Conservation (phyloP, 306 rosid genomes). For the Malus asiatica region DNA sequence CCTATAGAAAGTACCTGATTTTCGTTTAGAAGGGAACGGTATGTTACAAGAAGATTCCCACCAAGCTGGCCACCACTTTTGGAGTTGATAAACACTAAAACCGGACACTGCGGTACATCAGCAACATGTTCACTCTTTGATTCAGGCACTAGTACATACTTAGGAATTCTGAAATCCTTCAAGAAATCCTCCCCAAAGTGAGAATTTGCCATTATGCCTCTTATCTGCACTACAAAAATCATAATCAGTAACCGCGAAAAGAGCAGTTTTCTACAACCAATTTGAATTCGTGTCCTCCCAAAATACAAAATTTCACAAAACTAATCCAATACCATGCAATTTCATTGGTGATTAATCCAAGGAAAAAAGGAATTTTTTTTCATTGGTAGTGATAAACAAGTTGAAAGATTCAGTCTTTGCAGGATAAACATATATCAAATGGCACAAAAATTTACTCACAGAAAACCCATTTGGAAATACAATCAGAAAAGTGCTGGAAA, state of each 20-base stretch:
- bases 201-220: constrained; percentile 39
- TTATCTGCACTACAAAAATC: constrained; percentile 7
- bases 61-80: constrained; percentile 99
- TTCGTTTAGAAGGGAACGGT: constrained; percentile 45
- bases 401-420: neutral
- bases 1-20: constrained; percentile 42
- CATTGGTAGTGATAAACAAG: neutral
- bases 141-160: constrained; percentile 51
- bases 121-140: constrained; percentile 17
- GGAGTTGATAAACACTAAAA: constrained; percentile 75
- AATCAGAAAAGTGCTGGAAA: neutral
- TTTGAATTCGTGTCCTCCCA: neutral
- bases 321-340: neutral
- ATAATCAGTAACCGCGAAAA: neutral
- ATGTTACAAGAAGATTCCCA: constrained; percentile 61
- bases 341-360: neutral
- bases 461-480: neutral
- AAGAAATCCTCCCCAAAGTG: constrained; percentile 18
- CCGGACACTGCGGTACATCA: constrained; percentile 53
- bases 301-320: neutral
- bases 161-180: constrained; percentile 56
- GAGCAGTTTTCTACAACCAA: neutral
- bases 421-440: neutral
- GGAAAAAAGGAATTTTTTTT: no score
- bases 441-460: neutral